Conservation (phyloP, 1,139 yeast species). For the Kodamaea sp. region DNA sequence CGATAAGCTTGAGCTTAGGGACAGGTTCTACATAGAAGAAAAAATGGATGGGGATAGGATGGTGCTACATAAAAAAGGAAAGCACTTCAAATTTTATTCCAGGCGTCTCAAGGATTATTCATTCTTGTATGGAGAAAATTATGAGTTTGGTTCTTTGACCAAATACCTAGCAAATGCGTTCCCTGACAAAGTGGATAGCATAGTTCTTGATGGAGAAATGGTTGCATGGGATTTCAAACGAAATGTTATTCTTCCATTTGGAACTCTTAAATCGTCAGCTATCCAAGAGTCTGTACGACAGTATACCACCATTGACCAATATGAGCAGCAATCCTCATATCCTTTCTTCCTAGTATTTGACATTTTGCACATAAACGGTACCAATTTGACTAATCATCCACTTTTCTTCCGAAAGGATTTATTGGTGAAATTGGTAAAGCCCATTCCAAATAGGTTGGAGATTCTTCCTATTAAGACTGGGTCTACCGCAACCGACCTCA, state of each 20-base stretch:
- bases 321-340: slow-evolving; percentile 41
- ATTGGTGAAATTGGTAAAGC: slow-evolving; percentile 47
- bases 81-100: slow-evolving; percentile 59
- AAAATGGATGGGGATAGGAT: slow-evolving; percentile 94
- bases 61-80: slow-evolving; percentile 61
- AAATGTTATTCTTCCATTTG: slow-evolving; percentile 70
- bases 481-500: slow-evolving; percentile 51
- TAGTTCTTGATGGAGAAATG: slow-evolving; percentile 92
- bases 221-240: slow-evolving; percentile 75
- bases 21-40: slow-evolving; percentile 76
- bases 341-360: slow-evolving; percentile 78
- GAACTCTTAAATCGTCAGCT: slow-evolving; percentile 74
- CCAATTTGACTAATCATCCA: slow-evolving; percentile 54
- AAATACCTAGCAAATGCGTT: slow-evolving; percentile 51
- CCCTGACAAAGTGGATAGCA: slow-evolving; percentile 40
- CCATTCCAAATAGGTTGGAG: slow-evolving; percentile 56
- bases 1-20: slow-evolving; percentile 15
- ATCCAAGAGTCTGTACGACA: slow-evolving; percentile 50
- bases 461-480: slow-evolving; percentile 51
- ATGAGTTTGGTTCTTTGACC: slow-evolving; percentile 62
- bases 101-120: slow-evolving; percentile 76
- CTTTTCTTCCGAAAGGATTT: slow-evolving; percentile 57
- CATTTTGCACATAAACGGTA: slow-evolving; percentile 65
- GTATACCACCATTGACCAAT: slow-evolving; percentile 40
- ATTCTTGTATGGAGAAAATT: slow-evolving; percentile 66